Percentiles rank a stretch among this genome's conserved stretches.
Evolutionary conservation across 1,284 basidiomycete species (phyloP).

Genomic region (Trametes hirsuta): DNA sequence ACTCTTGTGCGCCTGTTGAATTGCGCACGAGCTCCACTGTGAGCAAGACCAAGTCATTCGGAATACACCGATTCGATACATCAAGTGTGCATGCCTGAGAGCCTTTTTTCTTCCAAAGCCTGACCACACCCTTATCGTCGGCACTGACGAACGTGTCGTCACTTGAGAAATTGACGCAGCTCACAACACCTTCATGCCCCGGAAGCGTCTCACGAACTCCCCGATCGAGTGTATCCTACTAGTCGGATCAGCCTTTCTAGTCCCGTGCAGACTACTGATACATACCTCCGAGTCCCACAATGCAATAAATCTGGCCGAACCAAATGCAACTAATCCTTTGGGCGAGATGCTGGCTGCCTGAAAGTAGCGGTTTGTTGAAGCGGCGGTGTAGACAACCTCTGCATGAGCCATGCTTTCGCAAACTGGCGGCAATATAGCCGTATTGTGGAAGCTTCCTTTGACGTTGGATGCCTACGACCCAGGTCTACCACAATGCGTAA

Average conservation of each 20-base stretch:
- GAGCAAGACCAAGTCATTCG: constrained; percentile 24
- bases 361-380: constrained; percentile 77
- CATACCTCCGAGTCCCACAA: constrained; percentile 75
- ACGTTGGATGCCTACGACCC: too few relatives aligned
- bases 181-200: constrained; percentile 77
- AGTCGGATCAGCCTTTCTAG: constrained; percentile 1
- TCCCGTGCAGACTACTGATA: not conserved
- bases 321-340: constrained; percentile 73
- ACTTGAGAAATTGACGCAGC: constrained; percentile 69
- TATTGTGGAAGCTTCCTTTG: too few relatives aligned
- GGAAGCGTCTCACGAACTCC: constrained; percentile 73
- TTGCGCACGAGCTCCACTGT: constrained; percentile 57
- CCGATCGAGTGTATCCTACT: constrained; percentile 49
- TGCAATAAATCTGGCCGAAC: constrained; percentile 74
- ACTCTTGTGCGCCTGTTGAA: constrained; percentile 63
- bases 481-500: too few relatives aligned
- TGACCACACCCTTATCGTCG: constrained; percentile 71
- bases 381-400: constrained; percentile 69
- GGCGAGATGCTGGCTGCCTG: constrained; percentile 63
- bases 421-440: too few relatives aligned
- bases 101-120: constrained; percentile 51
- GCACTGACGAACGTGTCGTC: constrained; percentile 63
- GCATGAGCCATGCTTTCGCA: constrained; percentile 36
- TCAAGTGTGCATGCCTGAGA: constrained; percentile 41
- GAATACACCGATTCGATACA: constrained; percentile 18